Base-by-base conservation (phyloP, 371 early-diverging fungal genomes). In the Circinella umbellata region DNA sequence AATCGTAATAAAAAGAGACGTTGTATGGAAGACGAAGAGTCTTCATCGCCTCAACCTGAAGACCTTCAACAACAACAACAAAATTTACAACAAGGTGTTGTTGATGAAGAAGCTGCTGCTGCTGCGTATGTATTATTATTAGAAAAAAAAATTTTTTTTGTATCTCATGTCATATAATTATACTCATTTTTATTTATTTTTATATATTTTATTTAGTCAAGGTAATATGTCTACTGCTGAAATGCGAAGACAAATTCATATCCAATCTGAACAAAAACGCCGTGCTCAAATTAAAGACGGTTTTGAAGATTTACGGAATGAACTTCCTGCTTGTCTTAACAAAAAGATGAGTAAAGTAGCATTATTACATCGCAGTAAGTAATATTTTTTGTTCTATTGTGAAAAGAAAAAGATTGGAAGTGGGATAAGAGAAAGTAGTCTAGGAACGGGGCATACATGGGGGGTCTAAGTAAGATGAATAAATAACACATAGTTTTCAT, bases 211-310 rank as follows among this genome's bases (percentile, higher is more conserved):
- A 34, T 38, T 10, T 61, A 46, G 62, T 39, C 64, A 42, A 63
- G 63, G 54, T n/a, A 64, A 64, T 7, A 62, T 70, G 60, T 66
- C 67, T n/a, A 72, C 72, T 20, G 67, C 80, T 27, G 82, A 82
- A 49, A 63, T 80, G 63, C 79, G 83, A 35, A 76, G 80, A 53
- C 83, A 77, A 61, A 78, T 83, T 47, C 83, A 83, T 67, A 83
- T 83, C 55, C 83, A 83, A 63, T 79, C 79, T 34, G 83, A 82
- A 61, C 83, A 82, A 66, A 82, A 79, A 66, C 77, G 83, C 57
- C 75, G 83, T 38, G 82, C 82, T 17, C 80, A 82, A 71, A 82
- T 82, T 64, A 82, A 82, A 67, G 78, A 77, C 61, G 82, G 82
- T 3, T 82, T 82, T 71, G 82, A 82, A 47, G 77, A 80, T 35